These are phyloP conservation scores for Aspergillus sp. DNA, from an alignment of 2,329 filamentous ascomycete genomes.

Conservation along the genomic window DNA sequence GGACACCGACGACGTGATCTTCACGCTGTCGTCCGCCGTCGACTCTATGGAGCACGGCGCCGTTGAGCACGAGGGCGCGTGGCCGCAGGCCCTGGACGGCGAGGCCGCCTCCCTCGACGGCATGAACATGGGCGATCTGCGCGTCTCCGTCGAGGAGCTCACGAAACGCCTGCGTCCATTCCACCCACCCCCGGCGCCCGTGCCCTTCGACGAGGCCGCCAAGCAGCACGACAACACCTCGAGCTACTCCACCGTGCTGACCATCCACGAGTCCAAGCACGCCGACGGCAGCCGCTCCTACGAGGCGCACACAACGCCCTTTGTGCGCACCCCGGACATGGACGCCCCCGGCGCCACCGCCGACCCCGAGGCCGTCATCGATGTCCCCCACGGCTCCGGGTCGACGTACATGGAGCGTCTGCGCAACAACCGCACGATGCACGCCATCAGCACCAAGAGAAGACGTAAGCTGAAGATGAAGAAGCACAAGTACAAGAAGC, in stretches of 20 bases:
- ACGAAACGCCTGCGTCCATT: slow-evolving; percentile 74
- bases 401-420: slow-evolving; percentile 66
- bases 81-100: slow-evolving; percentile 29
- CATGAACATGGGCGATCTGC: slow-evolving; percentile 57
- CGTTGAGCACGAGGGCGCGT: slow-evolving; percentile 33
- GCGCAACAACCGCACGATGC: slow-evolving; percentile 59
- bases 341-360: slow-evolving; percentile 31
- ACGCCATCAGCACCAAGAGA: slow-evolving; percentile 84
- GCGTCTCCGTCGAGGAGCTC: slow-evolving; percentile 66
- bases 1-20: slow-evolving; percentile 58
- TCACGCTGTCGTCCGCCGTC: slow-evolving; percentile 56
- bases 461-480: slow-evolving; percentile 98
- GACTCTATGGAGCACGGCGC: slow-evolving; percentile 42
- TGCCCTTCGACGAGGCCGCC: slow-evolving; percentile 52
- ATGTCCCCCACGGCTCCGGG: slow-evolving; percentile 52
- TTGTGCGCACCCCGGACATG: slow-evolving; percentile 42
- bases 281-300: slow-evolving; percentile 51
- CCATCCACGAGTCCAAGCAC: slow-evolving; percentile 52
- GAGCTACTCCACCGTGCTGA: slow-evolving; percentile 49
- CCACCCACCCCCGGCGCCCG: slow-evolving; percentile 76
- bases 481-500: slow-evolving; percentile 99
- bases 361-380: slow-evolving; percentile 42
- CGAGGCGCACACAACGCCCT: slow-evolving; percentile 50
- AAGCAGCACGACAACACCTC: slow-evolving; percentile 36
- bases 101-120: slow-evolving; percentile 40